A percentile compares a stretch with the other conserved stretches of the same genome.
phyloP scores from a whole-genome alignment of 2,329 filamentous ascomycete genomes.

The Paecilomyces formosus region DNA sequence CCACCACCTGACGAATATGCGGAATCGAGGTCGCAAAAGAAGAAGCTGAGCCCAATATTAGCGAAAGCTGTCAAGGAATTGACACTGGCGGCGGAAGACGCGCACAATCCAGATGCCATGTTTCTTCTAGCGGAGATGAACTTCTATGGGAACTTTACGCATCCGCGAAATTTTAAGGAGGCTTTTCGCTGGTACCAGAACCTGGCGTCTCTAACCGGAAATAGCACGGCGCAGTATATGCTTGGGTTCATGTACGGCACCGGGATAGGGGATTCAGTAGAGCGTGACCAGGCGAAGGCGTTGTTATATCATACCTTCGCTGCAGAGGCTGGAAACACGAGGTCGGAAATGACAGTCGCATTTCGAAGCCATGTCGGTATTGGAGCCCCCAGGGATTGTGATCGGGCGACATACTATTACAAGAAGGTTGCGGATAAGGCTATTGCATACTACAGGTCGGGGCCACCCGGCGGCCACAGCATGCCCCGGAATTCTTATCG shows the following conservation, averaged over 20 bases:
- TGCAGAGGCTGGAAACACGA: slow-evolving; percentile 71
- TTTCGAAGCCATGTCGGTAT: slow-evolving; percentile 82
- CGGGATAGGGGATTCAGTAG: slow-evolving; percentile 72
- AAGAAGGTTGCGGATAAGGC: slow-evolving; percentile 90
- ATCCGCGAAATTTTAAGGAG: slow-evolving; percentile 70
- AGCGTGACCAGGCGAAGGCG: slow-evolving; percentile 82
- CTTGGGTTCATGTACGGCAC: slow-evolving; percentile 92
- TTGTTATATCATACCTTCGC: slow-evolving; percentile 93
- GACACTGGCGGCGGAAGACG: slow-evolving; percentile 49
- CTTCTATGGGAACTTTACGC: slow-evolving; percentile 89
- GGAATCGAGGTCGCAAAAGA: slow-evolving; percentile 29
- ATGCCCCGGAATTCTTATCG: slow-evolving; percentile 73
- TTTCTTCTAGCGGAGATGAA: slow-evolving; percentile 89
- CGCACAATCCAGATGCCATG: slow-evolving; percentile 65
- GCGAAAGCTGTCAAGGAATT: slow-evolving; percentile 52
- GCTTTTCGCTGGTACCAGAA: slow-evolving; percentile 77
- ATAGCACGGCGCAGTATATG: slow-evolving; percentile 93
- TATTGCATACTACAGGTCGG: slow-evolving; percentile 77
- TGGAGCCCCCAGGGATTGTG: slow-evolving; percentile 76
- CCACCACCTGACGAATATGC: slow-evolving; percentile 41
- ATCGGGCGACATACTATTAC: slow-evolving; percentile 79
- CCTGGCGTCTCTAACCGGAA: slow-evolving; percentile 69
- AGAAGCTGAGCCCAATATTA: slow-evolving; percentile 36
- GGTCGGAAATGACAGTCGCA: slow-evolving; percentile 88
- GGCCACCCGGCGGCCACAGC: slow-evolving; percentile 77